These are phyloP conservation scores for Cubamyces lactineus DNA, from an alignment of 768 basidiomycete genomes.

Conservation along the genomic window DNA sequence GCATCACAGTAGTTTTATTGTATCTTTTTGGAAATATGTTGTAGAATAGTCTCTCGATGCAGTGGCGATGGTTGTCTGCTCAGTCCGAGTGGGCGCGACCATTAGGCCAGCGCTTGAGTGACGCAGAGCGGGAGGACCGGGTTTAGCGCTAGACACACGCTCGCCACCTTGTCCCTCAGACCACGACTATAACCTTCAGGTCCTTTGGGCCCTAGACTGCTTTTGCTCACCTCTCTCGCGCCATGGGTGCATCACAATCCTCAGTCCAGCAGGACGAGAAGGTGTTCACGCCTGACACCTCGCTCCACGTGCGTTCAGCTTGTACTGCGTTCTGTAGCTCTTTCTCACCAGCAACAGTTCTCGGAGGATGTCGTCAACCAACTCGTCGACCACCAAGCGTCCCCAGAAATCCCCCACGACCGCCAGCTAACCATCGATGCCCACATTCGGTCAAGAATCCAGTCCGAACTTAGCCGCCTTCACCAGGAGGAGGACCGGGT, in stretches of 20 bases:
- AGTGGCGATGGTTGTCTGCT: too few species aligned
- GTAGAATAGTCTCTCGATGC: too few species aligned
- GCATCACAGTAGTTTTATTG: slow-evolving; percentile 3
- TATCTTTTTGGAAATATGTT: too few species aligned
- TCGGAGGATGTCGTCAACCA: slow-evolving; percentile 82
- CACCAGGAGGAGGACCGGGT: slow-evolving; percentile 72
- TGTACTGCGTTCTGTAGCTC: not conserved
- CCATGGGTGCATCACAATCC: slow-evolving; percentile 76
- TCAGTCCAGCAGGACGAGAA: slow-evolving; percentile 57
- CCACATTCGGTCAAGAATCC: slow-evolving; percentile 73
- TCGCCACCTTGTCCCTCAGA: too few species aligned
- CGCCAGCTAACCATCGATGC: slow-evolving; percentile 77
- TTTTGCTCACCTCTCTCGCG: not conserved
- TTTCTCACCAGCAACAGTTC: slow-evolving; percentile 53
- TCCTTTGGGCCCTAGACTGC: not conserved
- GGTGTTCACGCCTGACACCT: slow-evolving; percentile 47
- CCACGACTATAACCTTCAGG: too few species aligned
- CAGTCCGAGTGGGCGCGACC: too few species aligned
- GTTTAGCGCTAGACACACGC: too few species aligned
- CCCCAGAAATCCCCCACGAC: slow-evolving; percentile 61
- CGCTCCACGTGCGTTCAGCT: slow-evolving; percentile 40
- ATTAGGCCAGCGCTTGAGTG: too few species aligned
- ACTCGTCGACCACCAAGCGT: slow-evolving; percentile 65
- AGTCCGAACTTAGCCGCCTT: slow-evolving; percentile 65
- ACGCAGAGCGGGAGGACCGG: too few species aligned